These are phyloP conservation scores for Lachnellula arida DNA, from an alignment of 2,329 filamentous ascomycete species.

Conservation along the genomic window DNA sequence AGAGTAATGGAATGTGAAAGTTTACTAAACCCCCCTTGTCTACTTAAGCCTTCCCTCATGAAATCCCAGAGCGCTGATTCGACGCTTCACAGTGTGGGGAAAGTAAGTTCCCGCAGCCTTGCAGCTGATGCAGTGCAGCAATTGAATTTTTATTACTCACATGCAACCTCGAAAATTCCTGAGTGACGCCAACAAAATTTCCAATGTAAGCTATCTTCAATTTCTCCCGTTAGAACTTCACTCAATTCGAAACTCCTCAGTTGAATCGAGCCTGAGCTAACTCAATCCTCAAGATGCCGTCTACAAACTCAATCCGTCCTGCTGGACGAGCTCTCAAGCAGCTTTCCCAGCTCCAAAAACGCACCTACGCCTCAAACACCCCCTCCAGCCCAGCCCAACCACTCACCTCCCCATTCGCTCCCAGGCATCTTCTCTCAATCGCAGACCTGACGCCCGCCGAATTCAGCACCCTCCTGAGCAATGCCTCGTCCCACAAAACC, in stretches of 20 bases:
- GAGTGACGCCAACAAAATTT: background rate
- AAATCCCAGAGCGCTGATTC: background rate
- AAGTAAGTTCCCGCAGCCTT: slow-evolving; percentile 6
- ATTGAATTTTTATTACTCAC: slow-evolving; percentile 4
- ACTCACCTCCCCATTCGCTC: slow-evolving; percentile 47
- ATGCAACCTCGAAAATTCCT: slow-evolving; percentile 5
- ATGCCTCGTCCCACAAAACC: slow-evolving; percentile 73
- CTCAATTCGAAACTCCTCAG: slow-evolving; percentile 1
- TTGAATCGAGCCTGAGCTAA: slow-evolving; percentile 13
- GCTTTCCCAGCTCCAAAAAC: slow-evolving; percentile 9
- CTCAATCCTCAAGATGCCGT: slow-evolving; percentile 19
- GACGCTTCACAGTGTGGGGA: slow-evolving; percentile 4
- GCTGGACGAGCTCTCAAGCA: slow-evolving; percentile 22
- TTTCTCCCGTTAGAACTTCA: background rate
- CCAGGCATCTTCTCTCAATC: slow-evolving; percentile 89
- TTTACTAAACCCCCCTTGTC: too few relatives aligned
- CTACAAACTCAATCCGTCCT: slow-evolving; percentile 20
- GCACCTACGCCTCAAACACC: slow-evolving; percentile 20
- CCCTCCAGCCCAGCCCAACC: slow-evolving; percentile 12
- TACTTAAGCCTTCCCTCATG: background rate
- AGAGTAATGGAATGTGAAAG: too few relatives aligned
- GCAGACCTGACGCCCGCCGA: slow-evolving; percentile 77
- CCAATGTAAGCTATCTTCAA: background rate
- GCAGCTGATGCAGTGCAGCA: background rate
- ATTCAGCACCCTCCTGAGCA: slow-evolving; percentile 75